Conservation (phyloP, 352 stramenopile species). For the Globisporangium camurandrum region DNA sequence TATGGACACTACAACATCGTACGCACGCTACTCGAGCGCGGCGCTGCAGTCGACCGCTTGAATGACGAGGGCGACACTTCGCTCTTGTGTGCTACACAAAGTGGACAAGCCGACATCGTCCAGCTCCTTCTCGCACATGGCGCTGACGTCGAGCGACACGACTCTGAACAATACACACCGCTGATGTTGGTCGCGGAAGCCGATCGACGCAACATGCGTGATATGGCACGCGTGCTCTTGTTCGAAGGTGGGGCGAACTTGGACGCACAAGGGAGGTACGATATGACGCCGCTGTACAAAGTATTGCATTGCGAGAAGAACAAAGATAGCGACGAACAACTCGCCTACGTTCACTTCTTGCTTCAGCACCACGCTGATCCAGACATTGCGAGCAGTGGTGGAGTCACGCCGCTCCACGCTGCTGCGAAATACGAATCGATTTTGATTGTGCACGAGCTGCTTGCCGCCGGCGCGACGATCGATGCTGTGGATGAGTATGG, state of each 20-base stretch:
- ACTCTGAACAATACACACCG: neutral
- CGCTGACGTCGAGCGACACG: no score
- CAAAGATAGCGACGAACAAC: neutral
- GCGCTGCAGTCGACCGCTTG: neutral
- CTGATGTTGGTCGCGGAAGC: neutral
- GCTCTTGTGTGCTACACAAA: neutral
- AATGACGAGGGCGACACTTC: neutral
- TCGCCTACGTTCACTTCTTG: neutral
- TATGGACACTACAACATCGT: neutral
- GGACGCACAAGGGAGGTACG: neutral
- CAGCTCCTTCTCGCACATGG: neutral
- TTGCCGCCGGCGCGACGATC: neutral
- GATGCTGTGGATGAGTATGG: neutral
- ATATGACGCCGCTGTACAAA: neutral
- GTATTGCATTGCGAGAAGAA: neutral
- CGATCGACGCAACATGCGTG: no score
- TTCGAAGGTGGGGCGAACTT: neutral
- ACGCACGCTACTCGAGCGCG: neutral
- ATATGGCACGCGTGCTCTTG: neutral
- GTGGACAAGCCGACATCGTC: neutral
- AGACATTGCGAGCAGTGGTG: neutral
- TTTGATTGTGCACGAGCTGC: neutral
- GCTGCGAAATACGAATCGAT: neutral
- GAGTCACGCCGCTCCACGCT: neutral
- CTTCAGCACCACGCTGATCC: neutral